A percentile compares a stretch with the other conserved stretches of the same genome.
Conservation (phyloP, 371 early-diverging fungal genomes). For the Cladochytrium tenue region DNA sequence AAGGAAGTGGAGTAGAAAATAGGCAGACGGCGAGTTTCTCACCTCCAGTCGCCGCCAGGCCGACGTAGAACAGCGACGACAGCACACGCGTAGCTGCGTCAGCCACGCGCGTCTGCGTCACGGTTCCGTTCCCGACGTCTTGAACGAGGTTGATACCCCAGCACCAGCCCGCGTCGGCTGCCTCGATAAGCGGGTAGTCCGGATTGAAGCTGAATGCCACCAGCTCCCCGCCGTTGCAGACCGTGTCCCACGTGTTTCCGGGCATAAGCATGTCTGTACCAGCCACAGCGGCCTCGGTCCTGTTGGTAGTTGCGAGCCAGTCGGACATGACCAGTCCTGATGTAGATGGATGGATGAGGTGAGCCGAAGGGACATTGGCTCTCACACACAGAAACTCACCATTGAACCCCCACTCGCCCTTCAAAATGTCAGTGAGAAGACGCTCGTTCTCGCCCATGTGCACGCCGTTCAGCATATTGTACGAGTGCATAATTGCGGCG, state of each 20-base stretch:
- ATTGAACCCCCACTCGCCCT: slow-evolving; percentile 21
- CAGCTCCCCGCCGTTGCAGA: slow-evolving; percentile 5
- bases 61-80: slow-evolving; percentile 43
- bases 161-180: slow-evolving; percentile 15
- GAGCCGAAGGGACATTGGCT: background rate
- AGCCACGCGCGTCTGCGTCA: slow-evolving; percentile 34
- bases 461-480: slow-evolving; percentile 52
- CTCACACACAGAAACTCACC: background rate
- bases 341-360: background rate
- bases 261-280: slow-evolving; percentile 66
- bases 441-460: slow-evolving; percentile 55
- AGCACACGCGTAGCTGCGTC: slow-evolving; percentile 64
- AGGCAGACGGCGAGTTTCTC: too few species aligned
- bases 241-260: slow-evolving; percentile 20
- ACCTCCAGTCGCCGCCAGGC: background rate
- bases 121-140: slow-evolving; percentile 19
- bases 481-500: slow-evolving; percentile 58
- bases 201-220: background rate
- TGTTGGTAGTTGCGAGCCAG: slow-evolving; percentile 31
- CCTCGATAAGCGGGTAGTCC: background rate
- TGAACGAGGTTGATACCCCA: slow-evolving; percentile 21
- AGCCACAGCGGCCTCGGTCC: slow-evolving; percentile 37
- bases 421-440: slow-evolving; percentile 44
- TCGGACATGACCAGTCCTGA: slow-evolving; percentile 44
- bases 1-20: too few species aligned